Percentiles rank a stretch among this genome's conserved stretches.
phyloP scores from a whole-genome alignment of 1,284 basidiomycete species.

The Agroathelia rolfsii region DNA sequence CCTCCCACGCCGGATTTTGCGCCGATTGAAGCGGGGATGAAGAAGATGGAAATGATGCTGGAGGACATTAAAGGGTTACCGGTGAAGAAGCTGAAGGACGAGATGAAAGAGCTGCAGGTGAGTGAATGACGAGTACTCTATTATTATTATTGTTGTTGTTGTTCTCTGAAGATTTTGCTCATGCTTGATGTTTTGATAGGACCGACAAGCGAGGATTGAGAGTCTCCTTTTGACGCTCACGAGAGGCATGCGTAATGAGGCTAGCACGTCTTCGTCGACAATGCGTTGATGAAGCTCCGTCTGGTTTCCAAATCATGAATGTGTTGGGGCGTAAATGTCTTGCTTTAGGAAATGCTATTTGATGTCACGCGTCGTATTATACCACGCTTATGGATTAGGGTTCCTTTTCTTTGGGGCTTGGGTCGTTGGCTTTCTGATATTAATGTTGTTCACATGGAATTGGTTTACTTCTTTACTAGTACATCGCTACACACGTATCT shows the following conservation, averaged over 20 bases:
- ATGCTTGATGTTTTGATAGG: constrained; percentile 28
- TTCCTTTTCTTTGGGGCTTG: no score
- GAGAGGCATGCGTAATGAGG: constrained; percentile 34
- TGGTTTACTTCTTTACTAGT: no score
- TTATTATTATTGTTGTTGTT: constrained; percentile 6
- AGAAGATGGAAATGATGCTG: constrained; percentile 46
- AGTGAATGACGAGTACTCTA: constrained; percentile 14
- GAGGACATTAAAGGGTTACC: constrained; percentile 55
- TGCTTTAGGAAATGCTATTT: no score
- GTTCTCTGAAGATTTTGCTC: constrained; percentile 2
- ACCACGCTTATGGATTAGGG: no score
- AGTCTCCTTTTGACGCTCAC: constrained; percentile 44
- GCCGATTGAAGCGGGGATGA: constrained; percentile 32
- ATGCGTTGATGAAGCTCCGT: no score
- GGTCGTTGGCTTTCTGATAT: no score
- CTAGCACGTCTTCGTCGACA: constrained; percentile 16
- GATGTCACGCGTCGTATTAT: no score
- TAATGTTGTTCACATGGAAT: no score
- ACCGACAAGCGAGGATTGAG: constrained; percentile 72
- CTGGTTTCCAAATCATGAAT: no score
- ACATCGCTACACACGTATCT: no score
- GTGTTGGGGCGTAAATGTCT: no score
- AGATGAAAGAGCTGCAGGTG: constrained; percentile 75
- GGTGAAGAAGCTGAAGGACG: constrained; percentile 54
- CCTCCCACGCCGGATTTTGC: constrained; percentile 12